These are phyloP conservation scores for Pseudocercospora macadamiae DNA, from an alignment of 2,329 filamentous ascomycete species.

Conservation along the genomic window DNA sequence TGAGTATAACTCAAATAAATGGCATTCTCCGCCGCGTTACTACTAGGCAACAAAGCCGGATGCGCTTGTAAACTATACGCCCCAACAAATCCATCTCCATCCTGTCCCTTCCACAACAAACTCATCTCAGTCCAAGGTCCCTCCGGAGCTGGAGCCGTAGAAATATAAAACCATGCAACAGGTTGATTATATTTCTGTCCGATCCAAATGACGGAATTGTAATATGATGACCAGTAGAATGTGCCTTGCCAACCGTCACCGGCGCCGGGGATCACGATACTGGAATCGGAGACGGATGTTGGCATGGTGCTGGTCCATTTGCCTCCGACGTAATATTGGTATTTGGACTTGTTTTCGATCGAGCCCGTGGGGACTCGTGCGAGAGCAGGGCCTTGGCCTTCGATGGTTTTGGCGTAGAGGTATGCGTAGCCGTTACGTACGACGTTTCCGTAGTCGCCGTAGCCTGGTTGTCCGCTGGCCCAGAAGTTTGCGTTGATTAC, in stretches of 20 bases:
- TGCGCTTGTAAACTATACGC: conserved; percentile 27
- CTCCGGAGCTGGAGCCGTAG: conserved; percentile 34
- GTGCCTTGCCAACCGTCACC: conserved; percentile 37
- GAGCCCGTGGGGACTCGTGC: conserved; percentile 22
- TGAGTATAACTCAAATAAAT: conserved; percentile 25
- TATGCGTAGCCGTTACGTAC: conserved; percentile 24
- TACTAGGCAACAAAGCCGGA: conserved; percentile 20
- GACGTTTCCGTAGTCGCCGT: conserved; percentile 28
- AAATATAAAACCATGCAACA: conserved; percentile 31
- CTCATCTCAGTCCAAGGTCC: conserved; percentile 36
- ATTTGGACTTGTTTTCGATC: conserved; percentile 23
- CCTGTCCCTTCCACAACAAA: conserved; percentile 20
- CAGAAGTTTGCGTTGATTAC: conserved; percentile 26
- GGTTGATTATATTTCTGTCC: conserved; percentile 10
- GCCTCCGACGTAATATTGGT: conserved; percentile 24
- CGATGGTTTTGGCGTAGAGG: conserved; percentile 24
- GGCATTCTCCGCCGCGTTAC: conserved; percentile 22
- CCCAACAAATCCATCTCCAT: conserved; percentile 23
- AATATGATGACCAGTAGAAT: conserved; percentile 36
- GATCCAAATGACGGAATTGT: conserved; percentile 35
- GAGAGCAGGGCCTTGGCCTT: conserved; percentile 16
- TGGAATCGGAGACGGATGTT: conserved; percentile 11
- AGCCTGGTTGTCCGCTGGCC: conserved; percentile 23
- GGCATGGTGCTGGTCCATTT: conserved; percentile 23
- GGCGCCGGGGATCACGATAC: conserved; percentile 29